Evolutionary conservation across 495 filamentous ascomycete genomes (phyloP).

Genomic region (Thozetella sp.): DNA sequence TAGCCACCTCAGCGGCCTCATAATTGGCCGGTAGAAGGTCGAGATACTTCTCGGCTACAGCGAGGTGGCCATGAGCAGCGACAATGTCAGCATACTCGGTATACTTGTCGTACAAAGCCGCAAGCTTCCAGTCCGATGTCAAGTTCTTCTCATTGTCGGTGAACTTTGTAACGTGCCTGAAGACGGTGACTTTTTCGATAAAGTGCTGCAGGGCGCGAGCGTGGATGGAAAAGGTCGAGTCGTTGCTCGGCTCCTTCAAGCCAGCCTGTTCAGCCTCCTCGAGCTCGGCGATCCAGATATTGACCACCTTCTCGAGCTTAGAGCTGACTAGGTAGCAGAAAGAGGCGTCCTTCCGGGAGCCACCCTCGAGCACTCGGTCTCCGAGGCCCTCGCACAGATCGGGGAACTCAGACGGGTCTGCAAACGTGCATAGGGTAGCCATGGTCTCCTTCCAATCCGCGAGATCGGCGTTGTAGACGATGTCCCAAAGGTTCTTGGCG

Average conservation of each 20-base stretch:
- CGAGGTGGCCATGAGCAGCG: constrained; percentile 84
- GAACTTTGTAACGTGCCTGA: constrained; percentile 93
- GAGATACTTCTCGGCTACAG: constrained; percentile 88
- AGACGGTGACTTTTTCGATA: constrained; percentile 98
- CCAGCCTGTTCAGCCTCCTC: constrained; percentile 77
- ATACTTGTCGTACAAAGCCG: constrained; percentile 89
- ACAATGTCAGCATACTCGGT: constrained; percentile 96
- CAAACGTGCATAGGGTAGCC: constrained; percentile 93
- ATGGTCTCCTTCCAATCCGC: constrained; percentile 96
- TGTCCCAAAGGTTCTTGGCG: constrained; percentile 96
- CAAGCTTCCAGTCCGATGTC: constrained; percentile 85
- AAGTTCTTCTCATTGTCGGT: constrained; percentile 71
- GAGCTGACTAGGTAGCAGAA: constrained; percentile 96
- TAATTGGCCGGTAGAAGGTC: constrained; percentile 84
- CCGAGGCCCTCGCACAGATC: constrained; percentile 97
- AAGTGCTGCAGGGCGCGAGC: constrained; percentile 86
- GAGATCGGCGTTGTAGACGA: constrained; percentile 93
- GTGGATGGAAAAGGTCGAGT: constrained; percentile 89
- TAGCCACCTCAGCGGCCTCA: constrained; percentile 84
- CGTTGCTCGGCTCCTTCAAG: constrained; percentile 64
- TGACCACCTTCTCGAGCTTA: constrained; percentile 94
- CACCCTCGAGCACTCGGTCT: constrained; percentile 82
- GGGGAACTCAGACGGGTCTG: constrained; percentile 84
- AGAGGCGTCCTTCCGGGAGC: constrained; percentile 79
- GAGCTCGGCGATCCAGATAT: constrained; percentile 90